These are phyloP conservation scores for Colletotrichum eremochloae DNA, from an alignment of 2,329 filamentous ascomycete genomes.

Conservation along the genomic window DNA sequence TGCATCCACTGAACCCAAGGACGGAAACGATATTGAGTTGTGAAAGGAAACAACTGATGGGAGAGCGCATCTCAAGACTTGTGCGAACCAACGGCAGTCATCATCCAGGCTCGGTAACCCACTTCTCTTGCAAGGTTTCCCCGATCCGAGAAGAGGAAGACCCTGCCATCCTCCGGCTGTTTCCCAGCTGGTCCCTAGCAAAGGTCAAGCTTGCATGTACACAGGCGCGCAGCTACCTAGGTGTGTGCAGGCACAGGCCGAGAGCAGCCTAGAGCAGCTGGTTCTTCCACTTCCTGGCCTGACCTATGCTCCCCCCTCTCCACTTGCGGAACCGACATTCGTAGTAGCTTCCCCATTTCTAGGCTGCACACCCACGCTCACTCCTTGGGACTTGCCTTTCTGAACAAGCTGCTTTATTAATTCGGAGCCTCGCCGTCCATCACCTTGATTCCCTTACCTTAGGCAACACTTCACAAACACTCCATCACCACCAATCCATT, in stretches of 20 bases:
- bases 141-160: constrained; percentile 20
- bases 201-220: constrained; percentile 18
- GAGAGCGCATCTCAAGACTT: constrained; percentile 21
- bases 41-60: constrained; percentile 19
- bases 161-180: constrained; percentile 19
- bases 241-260: constrained; percentile 9
- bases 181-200: constrained; percentile 5
- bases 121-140: constrained; percentile 27
- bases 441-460: constrained; percentile 28
- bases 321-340: constrained; percentile 29
- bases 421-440: constrained; percentile 29
- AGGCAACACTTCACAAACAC: constrained; percentile 34
- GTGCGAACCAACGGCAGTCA: constrained; percentile 19
- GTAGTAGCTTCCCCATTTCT: constrained; percentile 36
- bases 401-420: constrained; percentile 38
- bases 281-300: constrained; percentile 24
- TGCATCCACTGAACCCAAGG: background rate
- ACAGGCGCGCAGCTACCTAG: background rate
- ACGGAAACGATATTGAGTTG: background rate
- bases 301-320: constrained; percentile 13
- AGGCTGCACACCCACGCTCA: constrained; percentile 38
- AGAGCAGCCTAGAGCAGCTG: constrained; percentile 9
- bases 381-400: constrained; percentile 32
- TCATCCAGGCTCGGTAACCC: constrained; percentile 18
- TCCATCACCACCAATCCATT: constrained; percentile 30